Conservation (phyloP, 2,329 filamentous ascomycete species). For the Trichoderma polysporum region DNA sequence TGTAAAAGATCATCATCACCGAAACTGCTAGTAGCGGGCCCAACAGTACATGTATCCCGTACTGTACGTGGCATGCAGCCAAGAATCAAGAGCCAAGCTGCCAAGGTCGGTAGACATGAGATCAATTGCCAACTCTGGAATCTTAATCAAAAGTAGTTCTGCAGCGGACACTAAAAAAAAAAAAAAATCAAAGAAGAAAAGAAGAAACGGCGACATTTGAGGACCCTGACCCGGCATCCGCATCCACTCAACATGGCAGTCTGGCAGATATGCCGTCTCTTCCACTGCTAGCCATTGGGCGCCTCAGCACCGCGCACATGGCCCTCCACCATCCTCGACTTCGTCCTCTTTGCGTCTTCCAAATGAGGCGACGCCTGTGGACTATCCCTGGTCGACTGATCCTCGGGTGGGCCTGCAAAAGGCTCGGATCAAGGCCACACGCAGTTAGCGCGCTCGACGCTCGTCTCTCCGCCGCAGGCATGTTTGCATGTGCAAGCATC, state of each 20-base stretch:
- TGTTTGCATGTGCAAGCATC: background rate
- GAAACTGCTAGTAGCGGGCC: background rate
- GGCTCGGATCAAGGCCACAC: background rate
- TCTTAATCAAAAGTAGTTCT: too few species aligned
- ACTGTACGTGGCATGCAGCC: background rate
- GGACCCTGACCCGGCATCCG: background rate
- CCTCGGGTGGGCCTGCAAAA: background rate
- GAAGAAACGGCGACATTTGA: background rate
- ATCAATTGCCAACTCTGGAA: slow-evolving; percentile 18
- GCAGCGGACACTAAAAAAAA: background rate
- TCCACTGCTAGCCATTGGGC: slow-evolving; percentile 18
- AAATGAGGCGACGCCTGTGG: slow-evolving; percentile 7
- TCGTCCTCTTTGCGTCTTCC: background rate
- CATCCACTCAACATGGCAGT: background rate
- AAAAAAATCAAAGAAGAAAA: background rate
- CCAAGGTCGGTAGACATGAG: slow-evolving; percentile 13
- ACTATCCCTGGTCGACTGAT: slow-evolving; percentile 2
- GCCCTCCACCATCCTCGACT: background rate
- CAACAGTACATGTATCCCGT: background rate
- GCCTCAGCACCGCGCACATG: slow-evolving; percentile 16
- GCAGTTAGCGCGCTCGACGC: background rate
- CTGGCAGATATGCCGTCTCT: slow-evolving; percentile 9
- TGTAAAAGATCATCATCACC: background rate
- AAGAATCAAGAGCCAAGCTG: slow-evolving; percentile 3
- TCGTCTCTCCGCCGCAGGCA: background rate